phyloP scores from a whole-genome alignment of 495 filamentous ascomycete species.

The Annulohypoxylon moriforme region DNA sequence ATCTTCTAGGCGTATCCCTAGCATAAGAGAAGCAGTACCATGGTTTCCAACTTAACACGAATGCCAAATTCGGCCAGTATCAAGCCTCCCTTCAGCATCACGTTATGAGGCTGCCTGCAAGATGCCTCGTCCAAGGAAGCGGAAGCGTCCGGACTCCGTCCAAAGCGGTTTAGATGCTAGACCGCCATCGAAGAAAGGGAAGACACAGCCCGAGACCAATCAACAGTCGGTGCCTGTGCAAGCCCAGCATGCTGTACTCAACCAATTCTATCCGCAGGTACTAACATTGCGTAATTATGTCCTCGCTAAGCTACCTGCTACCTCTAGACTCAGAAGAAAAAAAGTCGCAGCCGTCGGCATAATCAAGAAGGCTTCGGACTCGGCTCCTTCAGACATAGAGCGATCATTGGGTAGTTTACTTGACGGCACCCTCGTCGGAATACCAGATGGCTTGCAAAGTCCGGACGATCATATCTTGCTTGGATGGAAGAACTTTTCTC shows the following conservation, averaged over 20 bases:
- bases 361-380: constrained; percentile 37
- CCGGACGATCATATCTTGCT: constrained; percentile 58
- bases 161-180: constrained; percentile 22
- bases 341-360: constrained; percentile 59
- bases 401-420: constrained; percentile 65
- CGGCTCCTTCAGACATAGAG: constrained; percentile 49
- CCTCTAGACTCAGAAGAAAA: constrained; percentile 58
- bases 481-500: constrained; percentile 75
- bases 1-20: not conserved
- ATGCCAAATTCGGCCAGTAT: not conserved
- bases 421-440: constrained; percentile 75
- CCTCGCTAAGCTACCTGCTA: constrained; percentile 57
- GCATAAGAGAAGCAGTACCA: not conserved
- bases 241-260: constrained; percentile 73
- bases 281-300: constrained; percentile 79
- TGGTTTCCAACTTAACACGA: not conserved
- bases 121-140: constrained; percentile 47
- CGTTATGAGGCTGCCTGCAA: constrained; percentile 20
- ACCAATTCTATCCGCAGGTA: constrained; percentile 76
- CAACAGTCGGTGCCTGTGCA: constrained; percentile 16
- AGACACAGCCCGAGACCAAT: constrained; percentile 23
- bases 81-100: not conserved
- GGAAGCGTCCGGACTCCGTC: constrained; percentile 41
- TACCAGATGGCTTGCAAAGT: constrained; percentile 49
- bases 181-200: constrained; percentile 48